phyloP scores from a whole-genome alignment of 2,329 filamentous ascomycete species.

The Talaromyces sp. region DNA sequence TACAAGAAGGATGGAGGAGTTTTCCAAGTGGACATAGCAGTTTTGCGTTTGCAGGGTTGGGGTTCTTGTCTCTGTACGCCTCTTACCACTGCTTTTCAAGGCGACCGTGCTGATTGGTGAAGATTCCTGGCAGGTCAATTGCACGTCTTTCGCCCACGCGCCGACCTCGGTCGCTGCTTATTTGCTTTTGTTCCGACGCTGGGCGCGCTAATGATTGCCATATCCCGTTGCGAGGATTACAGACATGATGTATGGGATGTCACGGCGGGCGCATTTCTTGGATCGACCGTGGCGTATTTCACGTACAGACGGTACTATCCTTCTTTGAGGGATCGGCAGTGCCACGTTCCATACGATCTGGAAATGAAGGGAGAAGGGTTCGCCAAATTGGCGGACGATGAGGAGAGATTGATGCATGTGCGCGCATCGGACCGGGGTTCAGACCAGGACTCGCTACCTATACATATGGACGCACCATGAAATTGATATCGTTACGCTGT shows the following conservation, averaged over 20 bases:
- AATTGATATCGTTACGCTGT: not conserved
- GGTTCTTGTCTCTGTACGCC: conserved; percentile 51
- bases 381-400: conserved; percentile 28
- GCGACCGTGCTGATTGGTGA: conserved; percentile 2
- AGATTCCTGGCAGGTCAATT: conserved; percentile 53
- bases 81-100: not conserved
- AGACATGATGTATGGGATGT: conserved; percentile 63
- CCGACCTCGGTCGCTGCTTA: conserved; percentile 54
- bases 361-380: conserved; percentile 21
- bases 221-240: conserved; percentile 61
- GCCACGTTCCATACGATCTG: conserved; percentile 49
- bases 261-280: conserved; percentile 53
- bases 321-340: conserved; percentile 47
- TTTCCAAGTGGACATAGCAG: conserved; percentile 63
- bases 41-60: conserved; percentile 59
- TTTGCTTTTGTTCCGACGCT: conserved; percentile 55
- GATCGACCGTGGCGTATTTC: conserved; percentile 53
- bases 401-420: conserved; percentile 28
- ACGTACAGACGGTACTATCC: conserved; percentile 61
- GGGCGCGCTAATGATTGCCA: conserved; percentile 57
- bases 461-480: conserved; percentile 3
- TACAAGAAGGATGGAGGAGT: conserved; percentile 63
- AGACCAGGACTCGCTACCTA: not conserved
- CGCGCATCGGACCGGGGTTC: not conserved
- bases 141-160: conserved; percentile 56